These are phyloP conservation scores for Euphorbia corollata DNA, from an alignment of 441 rosid genomes.

Conservation along the genomic window DNA sequence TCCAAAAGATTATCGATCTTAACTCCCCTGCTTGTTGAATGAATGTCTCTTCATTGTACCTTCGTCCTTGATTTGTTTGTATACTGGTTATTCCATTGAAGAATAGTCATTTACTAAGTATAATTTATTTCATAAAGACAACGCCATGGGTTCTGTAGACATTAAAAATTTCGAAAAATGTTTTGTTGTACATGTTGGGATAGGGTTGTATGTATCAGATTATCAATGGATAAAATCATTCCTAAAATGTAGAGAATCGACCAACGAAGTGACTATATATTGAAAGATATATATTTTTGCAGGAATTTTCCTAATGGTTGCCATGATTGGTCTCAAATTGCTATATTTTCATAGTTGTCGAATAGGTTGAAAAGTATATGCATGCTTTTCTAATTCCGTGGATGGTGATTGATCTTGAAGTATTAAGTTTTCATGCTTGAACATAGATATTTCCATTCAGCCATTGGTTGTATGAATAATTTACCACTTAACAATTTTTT, in stretches of 20 bases:
- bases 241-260: too few species aligned
- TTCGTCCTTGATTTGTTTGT: not conserved
- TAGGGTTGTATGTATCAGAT: too few species aligned
- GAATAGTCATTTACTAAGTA: not conserved
- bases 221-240: too few species aligned
- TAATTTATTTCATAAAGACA: not conserved
- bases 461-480: not conserved
- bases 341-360: not conserved
- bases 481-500: too few species aligned
- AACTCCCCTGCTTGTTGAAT: constrained; percentile 6
- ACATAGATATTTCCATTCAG: not conserved
- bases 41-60: not conserved
- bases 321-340: not conserved
- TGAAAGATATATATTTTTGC: too few species aligned
- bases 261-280: too few species aligned
- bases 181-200: too few species aligned
- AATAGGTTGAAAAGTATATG: not conserved
- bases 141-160: not conserved
- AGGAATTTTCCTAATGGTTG: too few species aligned
- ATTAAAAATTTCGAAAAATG: not conserved
- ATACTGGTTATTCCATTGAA: not conserved
- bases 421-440: not conserved
- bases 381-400: not conserved
- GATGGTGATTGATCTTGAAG: not conserved
- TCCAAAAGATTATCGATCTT: not conserved